These are phyloP conservation scores for Phialemoniopsis sp. DNA, from an alignment of 2,329 filamentous ascomycete species.

Conservation along the genomic window DNA sequence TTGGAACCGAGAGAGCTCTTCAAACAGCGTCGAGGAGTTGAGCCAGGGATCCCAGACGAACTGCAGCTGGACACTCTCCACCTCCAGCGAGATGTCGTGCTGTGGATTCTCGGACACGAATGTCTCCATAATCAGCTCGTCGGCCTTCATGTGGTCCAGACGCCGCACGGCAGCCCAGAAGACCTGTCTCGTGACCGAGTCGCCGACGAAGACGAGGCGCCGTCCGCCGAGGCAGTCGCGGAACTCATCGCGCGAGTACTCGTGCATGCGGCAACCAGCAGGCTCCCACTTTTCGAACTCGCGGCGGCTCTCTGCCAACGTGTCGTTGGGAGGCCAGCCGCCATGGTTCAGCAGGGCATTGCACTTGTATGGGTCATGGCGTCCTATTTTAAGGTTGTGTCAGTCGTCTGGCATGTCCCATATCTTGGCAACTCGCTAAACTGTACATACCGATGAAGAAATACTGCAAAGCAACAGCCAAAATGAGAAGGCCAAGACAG, in stretches of 20 bases:
- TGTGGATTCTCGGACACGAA: slow-evolving; percentile 32
- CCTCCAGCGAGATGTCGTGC: slow-evolving; percentile 36
- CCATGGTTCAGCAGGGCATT: slow-evolving; percentile 44
- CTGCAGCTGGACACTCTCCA: slow-evolving; percentile 40
- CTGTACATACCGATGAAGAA: slow-evolving; percentile 1
- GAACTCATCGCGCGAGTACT: slow-evolving; percentile 49
- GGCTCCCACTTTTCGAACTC: slow-evolving; percentile 52
- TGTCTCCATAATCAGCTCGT: slow-evolving; percentile 25
- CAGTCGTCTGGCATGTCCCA: too few species aligned
- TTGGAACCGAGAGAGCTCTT: slow-evolving; percentile 31
- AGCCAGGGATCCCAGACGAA: slow-evolving; percentile 63
- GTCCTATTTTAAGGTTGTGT: slow-evolving; percentile 2
- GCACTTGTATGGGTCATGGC: slow-evolving; percentile 48
- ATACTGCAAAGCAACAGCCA: not conserved
- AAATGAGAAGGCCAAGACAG: too few species aligned
- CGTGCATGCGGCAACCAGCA: slow-evolving; percentile 52
- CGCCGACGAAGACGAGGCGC: slow-evolving; percentile 56
- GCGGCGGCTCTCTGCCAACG: slow-evolving; percentile 14
- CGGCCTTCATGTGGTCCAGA: slow-evolving; percentile 34
- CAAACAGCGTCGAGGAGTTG: slow-evolving; percentile 39
- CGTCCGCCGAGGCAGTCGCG: slow-evolving; percentile 45
- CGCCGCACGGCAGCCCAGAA: slow-evolving; percentile 53
- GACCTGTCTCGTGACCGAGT: slow-evolving; percentile 55
- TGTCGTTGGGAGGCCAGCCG: slow-evolving; percentile 36
- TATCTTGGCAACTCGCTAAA: too few species aligned